Base-by-base conservation (phyloP, 75 land plant genomes). In the Isoetes taiwanensis region DNA sequence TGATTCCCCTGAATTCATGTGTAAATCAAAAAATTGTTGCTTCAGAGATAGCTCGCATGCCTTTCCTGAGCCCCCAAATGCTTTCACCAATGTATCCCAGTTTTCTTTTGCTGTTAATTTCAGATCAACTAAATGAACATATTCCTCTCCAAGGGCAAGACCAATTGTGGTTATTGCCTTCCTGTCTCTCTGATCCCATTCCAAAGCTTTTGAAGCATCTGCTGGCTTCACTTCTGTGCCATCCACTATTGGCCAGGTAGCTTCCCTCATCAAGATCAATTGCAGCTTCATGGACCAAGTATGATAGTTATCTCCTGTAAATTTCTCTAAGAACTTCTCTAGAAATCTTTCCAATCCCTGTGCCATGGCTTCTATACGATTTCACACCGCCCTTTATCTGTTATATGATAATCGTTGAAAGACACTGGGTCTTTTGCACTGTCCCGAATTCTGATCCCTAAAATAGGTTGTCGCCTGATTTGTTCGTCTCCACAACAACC, bases 91-190 rank as follows among this genome's bases (percentile, higher is more conserved):
- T 19, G 50, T 23, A 46, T 46, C 21, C 25, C 21, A 16, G 23
- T 46, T 23, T 23, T 46, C 25, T 19, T n/a, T n/a, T n/a, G n/a
- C n/a, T n/a, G n/a, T n/a, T n/a, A n/a, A n/a, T n/a, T 6, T n/a
- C 8, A 46, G 50, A 46, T 46, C 50, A 46, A 46, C 21, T 23
- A 46, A 46, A 23, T 46, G 50, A 19, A 46, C 25, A 23, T 46
- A 46, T 23, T 46, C 50, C 16, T 46, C 50, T 19, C 50, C 50
- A 16, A 46, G 23, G 16, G 25, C 16, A 46, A 46, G 50, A 19
- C 50, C 50, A 46, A 46, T n/a, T 23, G 23, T 23, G 23, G 23
- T 19, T 46, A 46, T 6, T 23, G 50, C 50, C 50, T 46, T 46
- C 21, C 50, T 6, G 23, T 46, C 25, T 6, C 19, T 19, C 16